A percentile compares a stretch with the other conserved stretches of the same genome.
These are phyloP conservation scores for Fraxinus velutina DNA, from an alignment of 305 asterid species.

Conservation along the genomic window DNA sequence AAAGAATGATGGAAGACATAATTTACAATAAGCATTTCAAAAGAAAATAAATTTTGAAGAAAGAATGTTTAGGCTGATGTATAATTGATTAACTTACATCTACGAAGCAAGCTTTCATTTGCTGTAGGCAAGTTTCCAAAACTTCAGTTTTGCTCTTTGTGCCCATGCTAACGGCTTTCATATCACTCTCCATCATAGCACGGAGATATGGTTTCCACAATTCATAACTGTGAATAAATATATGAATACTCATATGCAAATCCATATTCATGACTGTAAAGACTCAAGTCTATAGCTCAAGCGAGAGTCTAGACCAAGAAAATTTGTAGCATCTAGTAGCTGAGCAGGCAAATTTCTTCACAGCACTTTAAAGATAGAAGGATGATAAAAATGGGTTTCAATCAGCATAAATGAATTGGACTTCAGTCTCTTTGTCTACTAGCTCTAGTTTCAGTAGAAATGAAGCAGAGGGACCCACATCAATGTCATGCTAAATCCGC, in stretches of 20 bases:
- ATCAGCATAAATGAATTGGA: neutral
- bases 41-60: constrained; percentile 8
- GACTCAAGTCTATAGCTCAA: neutral
- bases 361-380: neutral
- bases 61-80: constrained; percentile 15
- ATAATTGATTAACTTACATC: constrained; percentile 58
- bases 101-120: constrained; percentile 83
- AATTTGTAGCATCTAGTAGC: neutral
- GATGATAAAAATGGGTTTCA: neutral
- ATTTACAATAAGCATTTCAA: constrained; percentile 11
- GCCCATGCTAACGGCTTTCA: constrained; percentile 83
- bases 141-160: constrained; percentile 78
- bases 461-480: neutral
- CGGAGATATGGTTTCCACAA: constrained; percentile 97
- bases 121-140: constrained; percentile 75
- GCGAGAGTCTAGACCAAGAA: neutral
- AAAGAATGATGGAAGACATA: constrained; percentile 12
- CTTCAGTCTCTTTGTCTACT: neutral
- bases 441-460: neutral
- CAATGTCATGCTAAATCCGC: neutral
- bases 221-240: constrained; percentile 55
- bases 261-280: neutral
- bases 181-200: constrained; percentile 86
- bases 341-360: neutral
- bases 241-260: neutral